A percentile compares a stretch with the other conserved stretches of the same genome.
Conservation (phyloP, 148 eudicot genomes). For the Vaccinium corymbosum region DNA sequence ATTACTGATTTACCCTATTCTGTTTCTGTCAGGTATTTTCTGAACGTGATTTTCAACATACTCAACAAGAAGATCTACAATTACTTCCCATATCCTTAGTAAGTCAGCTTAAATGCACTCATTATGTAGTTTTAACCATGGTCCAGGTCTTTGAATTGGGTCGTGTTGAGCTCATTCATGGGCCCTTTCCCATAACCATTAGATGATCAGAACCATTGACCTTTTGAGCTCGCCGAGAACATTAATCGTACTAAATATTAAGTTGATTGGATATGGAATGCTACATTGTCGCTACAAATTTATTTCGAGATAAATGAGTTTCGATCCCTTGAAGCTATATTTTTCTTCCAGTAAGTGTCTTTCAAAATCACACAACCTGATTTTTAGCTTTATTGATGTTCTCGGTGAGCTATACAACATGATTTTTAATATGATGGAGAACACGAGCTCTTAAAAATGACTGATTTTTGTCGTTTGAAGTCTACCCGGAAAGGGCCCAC, state of each 20-base stretch:
- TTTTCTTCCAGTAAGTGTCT: neutral
- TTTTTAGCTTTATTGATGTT: neutral
- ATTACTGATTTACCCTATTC: constrained; percentile 13
- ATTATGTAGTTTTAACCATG: neutral
- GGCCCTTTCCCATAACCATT: neutral
- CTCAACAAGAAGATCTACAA: constrained; percentile 99
- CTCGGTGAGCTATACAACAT: neutral
- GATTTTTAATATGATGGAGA: neutral
- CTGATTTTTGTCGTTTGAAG: neutral
- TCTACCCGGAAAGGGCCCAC: neutral
- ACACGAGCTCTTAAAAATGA: neutral
- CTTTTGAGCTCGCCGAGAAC: neutral
- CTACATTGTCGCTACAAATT: neutral
- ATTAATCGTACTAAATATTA: neutral
- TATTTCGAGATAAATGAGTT: neutral
- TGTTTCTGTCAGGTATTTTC: constrained; percentile 64
- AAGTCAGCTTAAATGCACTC: constrained; percentile 20
- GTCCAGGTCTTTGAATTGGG: neutral
- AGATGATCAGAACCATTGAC: neutral
- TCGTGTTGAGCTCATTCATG: neutral
- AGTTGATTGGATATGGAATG: neutral
- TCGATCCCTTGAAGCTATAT: neutral
- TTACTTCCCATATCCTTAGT: constrained; percentile 99
- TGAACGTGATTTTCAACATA: constrained; percentile 97
- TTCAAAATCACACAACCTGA: neutral